A percentile compares a stretch with the other conserved stretches of the same genome.
Evolutionary conservation across 1,284 basidiomycete species (phyloP).

Genomic region (Moesziomyces antarcticus): DNA sequence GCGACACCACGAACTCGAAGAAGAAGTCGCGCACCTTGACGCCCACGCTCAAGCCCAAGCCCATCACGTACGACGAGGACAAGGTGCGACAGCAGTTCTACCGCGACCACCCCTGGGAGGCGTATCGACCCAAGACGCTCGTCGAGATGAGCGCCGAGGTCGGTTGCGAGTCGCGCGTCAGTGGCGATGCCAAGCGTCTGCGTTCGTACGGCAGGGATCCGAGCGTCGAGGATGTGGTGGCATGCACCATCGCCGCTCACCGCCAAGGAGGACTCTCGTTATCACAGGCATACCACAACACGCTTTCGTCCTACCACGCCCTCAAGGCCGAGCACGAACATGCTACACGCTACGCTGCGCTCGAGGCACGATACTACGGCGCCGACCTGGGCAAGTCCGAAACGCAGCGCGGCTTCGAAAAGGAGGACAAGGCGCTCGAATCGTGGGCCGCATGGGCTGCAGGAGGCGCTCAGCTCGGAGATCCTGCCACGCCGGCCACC

Average conservation of each 20-base stretch:
- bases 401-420: conserved; percentile 58
- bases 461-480: conserved; percentile 15
- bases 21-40: conserved; percentile 69
- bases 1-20: conserved; percentile 49
- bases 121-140: conserved; percentile 81
- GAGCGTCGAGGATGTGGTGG: conserved; percentile 84
- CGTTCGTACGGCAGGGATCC: conserved; percentile 74
- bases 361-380: conserved; percentile 84
- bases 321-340: conserved; percentile 75
- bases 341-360: conserved; percentile 78
- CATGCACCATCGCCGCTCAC: conserved; percentile 83
- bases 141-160: conserved; percentile 74
- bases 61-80: conserved; percentile 86
- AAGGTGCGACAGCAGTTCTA: conserved; percentile 89
- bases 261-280: conserved; percentile 76
- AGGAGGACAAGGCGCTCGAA: conserved; percentile 56
- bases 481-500: conserved; percentile 11
- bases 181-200: conserved; percentile 73
- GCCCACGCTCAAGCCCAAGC: conserved; percentile 73
- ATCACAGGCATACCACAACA: conserved; percentile 78
- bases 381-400: conserved; percentile 73
- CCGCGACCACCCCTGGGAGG: conserved; percentile 94
- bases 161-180: conserved; percentile 72
- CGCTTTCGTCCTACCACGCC: conserved; percentile 56
- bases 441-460: conserved; percentile 53